phyloP scores from a whole-genome alignment of 2,329 filamentous ascomycete genomes.

The Penicillium sp. region DNA sequence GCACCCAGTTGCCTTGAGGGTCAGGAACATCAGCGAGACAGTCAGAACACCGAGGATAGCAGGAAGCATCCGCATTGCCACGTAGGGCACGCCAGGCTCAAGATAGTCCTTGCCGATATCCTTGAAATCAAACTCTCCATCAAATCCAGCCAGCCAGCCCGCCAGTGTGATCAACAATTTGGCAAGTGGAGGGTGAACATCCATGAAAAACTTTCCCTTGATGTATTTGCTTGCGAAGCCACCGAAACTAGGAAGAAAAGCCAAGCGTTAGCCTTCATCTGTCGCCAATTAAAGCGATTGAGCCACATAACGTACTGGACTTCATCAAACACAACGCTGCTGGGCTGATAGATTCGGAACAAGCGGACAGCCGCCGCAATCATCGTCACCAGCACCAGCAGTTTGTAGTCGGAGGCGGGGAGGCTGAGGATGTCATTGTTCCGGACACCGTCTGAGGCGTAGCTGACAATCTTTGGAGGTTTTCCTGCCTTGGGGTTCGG shows the following conservation, averaged over 20 bases:
- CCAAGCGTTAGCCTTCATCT: constrained; percentile 8
- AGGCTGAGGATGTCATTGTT: constrained; percentile 93
- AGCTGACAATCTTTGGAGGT: constrained; percentile 42
- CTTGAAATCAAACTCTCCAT: constrained; percentile 97
- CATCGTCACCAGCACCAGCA: constrained; percentile 72
- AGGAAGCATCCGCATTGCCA: constrained; percentile 93
- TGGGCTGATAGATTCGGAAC: constrained; percentile 94
- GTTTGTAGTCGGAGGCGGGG: constrained; percentile 78
- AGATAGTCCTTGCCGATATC: constrained; percentile 99
- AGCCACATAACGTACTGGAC: constrained; percentile 76
- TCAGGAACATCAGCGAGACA: constrained; percentile 91
- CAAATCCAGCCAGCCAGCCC: constrained; percentile 91
- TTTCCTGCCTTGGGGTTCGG: constrained; percentile 45
- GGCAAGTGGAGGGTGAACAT: constrained; percentile 96
- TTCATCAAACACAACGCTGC: constrained; percentile 97
- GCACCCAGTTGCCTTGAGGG: constrained; percentile 86
- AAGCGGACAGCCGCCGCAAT: constrained; percentile 79
- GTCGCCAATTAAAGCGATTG: not conserved
- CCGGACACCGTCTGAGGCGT: constrained; percentile 60
- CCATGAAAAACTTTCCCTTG: constrained; percentile 99
- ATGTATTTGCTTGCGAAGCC: constrained; percentile 99
- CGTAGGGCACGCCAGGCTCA: constrained; percentile 92
- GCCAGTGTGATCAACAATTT: constrained; percentile 96
- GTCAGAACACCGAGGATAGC: constrained; percentile 86
- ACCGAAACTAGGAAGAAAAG: constrained; percentile 71